These are phyloP conservation scores for Tetragonia tetragonoides DNA, from an alignment of 148 eudicot genomes.

Conservation along the genomic window DNA sequence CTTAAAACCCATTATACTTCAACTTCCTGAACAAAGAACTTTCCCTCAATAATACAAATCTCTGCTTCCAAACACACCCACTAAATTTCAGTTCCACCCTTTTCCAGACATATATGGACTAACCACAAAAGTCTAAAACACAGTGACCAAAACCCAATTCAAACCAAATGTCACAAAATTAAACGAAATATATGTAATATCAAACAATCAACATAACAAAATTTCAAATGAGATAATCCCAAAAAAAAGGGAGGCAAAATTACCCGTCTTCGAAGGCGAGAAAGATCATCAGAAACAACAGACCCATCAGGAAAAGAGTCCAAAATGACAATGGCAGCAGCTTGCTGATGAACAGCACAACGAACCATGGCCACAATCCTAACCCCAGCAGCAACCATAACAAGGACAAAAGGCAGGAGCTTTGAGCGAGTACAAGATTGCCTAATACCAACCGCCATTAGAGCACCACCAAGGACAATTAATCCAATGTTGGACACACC, in stretches of 20 bases:
- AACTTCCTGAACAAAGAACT: too few species aligned
- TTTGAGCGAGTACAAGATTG: slow-evolving; percentile 27
- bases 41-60: background rate
- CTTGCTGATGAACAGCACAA: slow-evolving; percentile 48
- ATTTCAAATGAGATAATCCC: background rate
- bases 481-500: slow-evolving; percentile 39
- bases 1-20: too few species aligned
- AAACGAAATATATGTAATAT: background rate
- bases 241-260: background rate
- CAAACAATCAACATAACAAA: background rate
- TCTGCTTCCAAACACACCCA: too few species aligned
- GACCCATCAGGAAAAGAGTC: slow-evolving; percentile 27
- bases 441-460: slow-evolving; percentile 20
- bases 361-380: slow-evolving; percentile 48
- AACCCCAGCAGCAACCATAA: slow-evolving; percentile 28
- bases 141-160: background rate
- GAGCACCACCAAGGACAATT: slow-evolving; percentile 26
- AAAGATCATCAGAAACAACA: slow-evolving; percentile 24
- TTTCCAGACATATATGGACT: background rate
- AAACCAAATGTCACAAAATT: background rate
- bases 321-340: slow-evolving; percentile 48
- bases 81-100: background rate
- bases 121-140: background rate
- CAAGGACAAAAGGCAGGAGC: slow-evolving; percentile 26
- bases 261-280: slow-evolving; percentile 40